These are phyloP conservation scores for Yamadazyma taylorii DNA, from an alignment of 1,139 yeast species.

Conservation along the genomic window DNA sequence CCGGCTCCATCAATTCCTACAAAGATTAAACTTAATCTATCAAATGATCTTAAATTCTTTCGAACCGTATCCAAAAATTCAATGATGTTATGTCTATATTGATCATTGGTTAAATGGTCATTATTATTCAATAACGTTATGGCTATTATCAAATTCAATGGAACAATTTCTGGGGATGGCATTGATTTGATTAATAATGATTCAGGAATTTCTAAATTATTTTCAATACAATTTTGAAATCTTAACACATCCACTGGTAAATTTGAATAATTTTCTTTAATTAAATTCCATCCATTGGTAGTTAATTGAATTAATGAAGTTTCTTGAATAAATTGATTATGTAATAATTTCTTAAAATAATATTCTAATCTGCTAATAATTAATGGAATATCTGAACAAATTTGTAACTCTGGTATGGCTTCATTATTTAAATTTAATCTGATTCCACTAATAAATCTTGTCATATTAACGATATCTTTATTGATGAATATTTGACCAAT, in stretches of 20 bases:
- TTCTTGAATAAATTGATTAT: slow-evolving; percentile 13
- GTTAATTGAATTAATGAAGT: slow-evolving; percentile 50
- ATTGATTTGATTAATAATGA: slow-evolving; percentile 34
- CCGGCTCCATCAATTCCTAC: slow-evolving; percentile 48
- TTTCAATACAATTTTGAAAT: slow-evolving; percentile 34
- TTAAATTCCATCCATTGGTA: slow-evolving; percentile 48
- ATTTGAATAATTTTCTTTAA: slow-evolving; percentile 21
- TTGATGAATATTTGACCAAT: slow-evolving; percentile 30
- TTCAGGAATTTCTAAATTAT: slow-evolving; percentile 41
- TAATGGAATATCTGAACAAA: slow-evolving; percentile 34
- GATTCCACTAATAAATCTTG: slow-evolving; percentile 26
- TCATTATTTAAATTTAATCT: slow-evolving; percentile 39
- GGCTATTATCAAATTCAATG: slow-evolving; percentile 49
- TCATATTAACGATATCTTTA: slow-evolving; percentile 35
- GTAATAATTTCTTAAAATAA: slow-evolving; percentile 21
- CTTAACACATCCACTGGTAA: slow-evolving; percentile 42
- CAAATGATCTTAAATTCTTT: slow-evolving; percentile 36
- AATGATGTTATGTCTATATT: slow-evolving; percentile 31
- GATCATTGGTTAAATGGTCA: slow-evolving; percentile 28
- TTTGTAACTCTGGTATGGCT: slow-evolving; percentile 47
- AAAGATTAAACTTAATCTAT: slow-evolving; percentile 54
- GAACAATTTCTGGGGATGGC: slow-evolving; percentile 40
- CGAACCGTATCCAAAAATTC: slow-evolving; percentile 27
- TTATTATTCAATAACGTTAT: slow-evolving; percentile 39
- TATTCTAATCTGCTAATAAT: slow-evolving; percentile 45